Conservation (phyloP, 305 asterid species). For the Caryopteris hybrid region DNA sequence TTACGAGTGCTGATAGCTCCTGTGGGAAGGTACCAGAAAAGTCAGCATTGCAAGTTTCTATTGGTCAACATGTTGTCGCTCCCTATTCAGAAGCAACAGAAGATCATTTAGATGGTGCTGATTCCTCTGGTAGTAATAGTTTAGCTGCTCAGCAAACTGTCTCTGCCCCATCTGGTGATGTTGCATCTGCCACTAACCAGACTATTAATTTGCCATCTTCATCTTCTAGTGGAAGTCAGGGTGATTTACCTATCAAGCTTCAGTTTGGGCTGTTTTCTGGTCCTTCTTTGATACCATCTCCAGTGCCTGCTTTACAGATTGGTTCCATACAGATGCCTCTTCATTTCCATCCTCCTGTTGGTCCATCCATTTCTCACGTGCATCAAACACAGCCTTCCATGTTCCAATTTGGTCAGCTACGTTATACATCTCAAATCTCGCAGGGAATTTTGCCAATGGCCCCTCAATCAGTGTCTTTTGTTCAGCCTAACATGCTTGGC, state of each 20-base stretch:
- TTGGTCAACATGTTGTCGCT: constrained; percentile 29
- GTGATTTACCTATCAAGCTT: constrained; percentile 69
- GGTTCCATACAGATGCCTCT: constrained; percentile 99
- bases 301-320: constrained; percentile 94
- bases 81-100: constrained; percentile 33
- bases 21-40: constrained; percentile 37
- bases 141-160: constrained; percentile 34
- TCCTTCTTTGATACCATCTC: constrained; percentile 90
- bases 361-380: constrained; percentile 57
- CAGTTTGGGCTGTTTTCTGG: constrained; percentile 99
- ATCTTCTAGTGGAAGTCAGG: constrained; percentile 44
- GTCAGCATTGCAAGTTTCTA: constrained; percentile 35
- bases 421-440: constrained; percentile 62
- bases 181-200: constrained; percentile 36
- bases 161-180: constrained; percentile 33
- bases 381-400: constrained; percentile 75
- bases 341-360: constrained; percentile 70
- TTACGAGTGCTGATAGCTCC: constrained; percentile 32
- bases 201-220: constrained; percentile 30
- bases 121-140: constrained; percentile 27
- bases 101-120: constrained; percentile 33
- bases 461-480: constrained; percentile 59
- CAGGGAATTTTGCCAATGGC: constrained; percentile 65
- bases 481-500: constrained; percentile 56
- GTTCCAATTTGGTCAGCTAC: constrained; percentile 89